These are phyloP conservation scores for Neurospora sublineolata DNA, from an alignment of 495 filamentous ascomycete species.

Conservation along the genomic window DNA sequence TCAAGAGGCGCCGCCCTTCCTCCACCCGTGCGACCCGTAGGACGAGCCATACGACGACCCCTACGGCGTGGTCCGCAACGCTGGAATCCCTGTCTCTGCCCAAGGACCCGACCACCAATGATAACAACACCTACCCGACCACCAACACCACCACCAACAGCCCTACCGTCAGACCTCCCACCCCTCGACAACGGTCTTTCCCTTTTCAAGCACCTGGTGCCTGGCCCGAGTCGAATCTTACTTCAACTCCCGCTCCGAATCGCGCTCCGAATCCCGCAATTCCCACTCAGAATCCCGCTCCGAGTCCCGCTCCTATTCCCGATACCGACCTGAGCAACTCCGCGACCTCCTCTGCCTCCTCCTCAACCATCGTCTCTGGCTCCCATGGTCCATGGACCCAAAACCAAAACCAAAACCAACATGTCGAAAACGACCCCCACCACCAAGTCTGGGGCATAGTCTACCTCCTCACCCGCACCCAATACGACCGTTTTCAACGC, in stretches of 20 bases:
- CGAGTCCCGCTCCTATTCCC: background rate
- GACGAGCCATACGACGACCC: too few species aligned
- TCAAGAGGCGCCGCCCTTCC: background rate
- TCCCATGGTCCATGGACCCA: background rate
- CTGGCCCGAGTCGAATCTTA: background rate
- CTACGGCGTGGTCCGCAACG: background rate
- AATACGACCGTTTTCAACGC: slow-evolving; percentile 28
- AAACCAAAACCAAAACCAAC: background rate
- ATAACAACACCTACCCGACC: background rate
- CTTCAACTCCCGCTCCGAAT: background rate
- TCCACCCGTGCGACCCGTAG: background rate
- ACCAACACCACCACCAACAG: background rate
- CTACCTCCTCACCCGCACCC: slow-evolving; percentile 18
- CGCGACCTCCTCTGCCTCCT: background rate
- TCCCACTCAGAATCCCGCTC: background rate
- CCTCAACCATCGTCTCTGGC: background rate
- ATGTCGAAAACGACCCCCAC: background rate
- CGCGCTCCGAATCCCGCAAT: background rate
- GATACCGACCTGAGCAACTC: background rate
- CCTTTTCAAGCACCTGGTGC: background rate
- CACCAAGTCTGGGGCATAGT: slow-evolving; percentile 29
- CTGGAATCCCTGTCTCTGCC: background rate
- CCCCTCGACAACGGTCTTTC: background rate
- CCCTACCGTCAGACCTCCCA: background rate
- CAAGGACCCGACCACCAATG: background rate